Base-by-base conservation (phyloP, 305 asterid species). In the Solanum hybrid region DNA sequence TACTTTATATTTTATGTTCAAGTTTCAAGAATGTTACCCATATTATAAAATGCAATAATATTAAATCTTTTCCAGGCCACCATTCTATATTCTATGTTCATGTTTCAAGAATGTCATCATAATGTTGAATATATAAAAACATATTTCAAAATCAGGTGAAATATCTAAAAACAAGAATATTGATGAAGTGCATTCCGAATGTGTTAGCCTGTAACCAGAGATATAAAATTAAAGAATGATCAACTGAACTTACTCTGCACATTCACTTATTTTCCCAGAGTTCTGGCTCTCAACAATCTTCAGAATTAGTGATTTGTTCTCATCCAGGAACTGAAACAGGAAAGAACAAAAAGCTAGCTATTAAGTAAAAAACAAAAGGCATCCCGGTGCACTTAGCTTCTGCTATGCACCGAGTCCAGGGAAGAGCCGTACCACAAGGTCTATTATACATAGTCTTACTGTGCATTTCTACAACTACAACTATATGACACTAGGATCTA, bases 271-370 rank as follows among this genome's bases (percentile, higher is more conserved):
- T 94, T 95, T 97, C 71, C 99, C 99, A 0, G 98, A 94, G 94
- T 95, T 97, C 83, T 97, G 99, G 94, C 96, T 96, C 95, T 97
- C 99, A 28, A 97, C 99, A 88, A 97, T 97, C 96, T 96, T 97
- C 93, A 97, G 91, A 91, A 97, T 97, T 83, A 97, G 93, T 11
- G 99, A 96, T 91, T 97, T 97, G 95, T 97, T 97, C 90, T 96
- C 99, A 92, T 97, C 99, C 90, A 97, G 91, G 92, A 94, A 97
- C 99, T 97, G 95, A 29, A 39, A 84, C 37, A 57, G 42, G 5
- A 51, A 83, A 42, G 4, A 83, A 83, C 16, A 83, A 83, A 78
- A 36, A 14, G 71, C 28, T 11, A 28, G 6, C 20, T 36, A 36
- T 35, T 78, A 35, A 8, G 81, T 31, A 31, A 8, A 31, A 75